Base-by-base conservation (phyloP, 768 basidiomycete genomes). In the Podaxis pistillaris region DNA sequence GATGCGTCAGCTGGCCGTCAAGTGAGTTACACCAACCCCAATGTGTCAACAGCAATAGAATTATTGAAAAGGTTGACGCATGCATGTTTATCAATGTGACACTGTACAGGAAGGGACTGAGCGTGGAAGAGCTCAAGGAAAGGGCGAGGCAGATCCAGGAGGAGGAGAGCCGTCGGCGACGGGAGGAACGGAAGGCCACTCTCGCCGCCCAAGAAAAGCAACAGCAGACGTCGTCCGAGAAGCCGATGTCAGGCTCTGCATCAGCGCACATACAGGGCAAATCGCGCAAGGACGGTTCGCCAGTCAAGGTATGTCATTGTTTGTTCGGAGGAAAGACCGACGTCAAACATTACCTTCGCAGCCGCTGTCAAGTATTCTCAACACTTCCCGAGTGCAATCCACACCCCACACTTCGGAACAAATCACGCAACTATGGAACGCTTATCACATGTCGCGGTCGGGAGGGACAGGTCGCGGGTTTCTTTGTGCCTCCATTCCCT, bases 391-490 rank as follows among this genome's bases (percentile, higher is more conserved):
- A 58, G 74, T 96, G 24, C 68, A 91, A 61, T 77, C 83, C 26
- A 82, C 83, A 9, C 84, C 90, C 0, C 91, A 93, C 71, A 87
- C 90, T 2, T 60, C 86, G 4, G 83, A 84, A 9, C 90, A 93
- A 70, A 83, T 99, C 68, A 83, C 88, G 3, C 82, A 88, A 0
- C 80, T 98, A 0, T 98, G 96, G 96, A 91, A 86, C 2, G 83
- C 91, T 0, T 98, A 96, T 70, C 96, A 98, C 71, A 82, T 86
- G 13, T 86, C 90, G 3, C 87, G 91, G 33, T 89, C 92, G 1
- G 81, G 84, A 9, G 87, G 93, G 0, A 91, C 93, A 0, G 90
- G 91, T 15, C 87, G 90, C 38, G 93, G 92, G 9, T 94, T 84
- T 71, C 82, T 98, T 30, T 96, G 90, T 63, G 96, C 96, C 1